A percentile compares a stretch with the other conserved stretches of the same genome.
phyloP scores from a whole-genome alignment of 140 eudicot species.

The Bidens hawaiensis region DNA sequence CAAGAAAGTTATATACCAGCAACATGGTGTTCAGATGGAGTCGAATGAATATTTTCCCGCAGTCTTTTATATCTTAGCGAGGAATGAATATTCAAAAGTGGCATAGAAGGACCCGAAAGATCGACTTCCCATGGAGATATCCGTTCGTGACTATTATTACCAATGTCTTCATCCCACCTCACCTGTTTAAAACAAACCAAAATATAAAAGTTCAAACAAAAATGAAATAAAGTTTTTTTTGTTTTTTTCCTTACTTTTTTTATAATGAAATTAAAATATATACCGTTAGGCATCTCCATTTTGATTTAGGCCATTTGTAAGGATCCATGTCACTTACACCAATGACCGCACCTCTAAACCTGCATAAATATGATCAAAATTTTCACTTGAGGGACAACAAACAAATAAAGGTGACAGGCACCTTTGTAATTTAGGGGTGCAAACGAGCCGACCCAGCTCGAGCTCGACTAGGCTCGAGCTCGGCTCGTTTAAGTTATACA shows the following conservation, averaged over 20 bases:
- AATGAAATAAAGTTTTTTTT: not conserved
- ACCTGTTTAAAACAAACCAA: conserved; percentile 37
- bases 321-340: conserved; percentile 75
- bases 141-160: conserved; percentile 56
- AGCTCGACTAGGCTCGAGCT: no score
- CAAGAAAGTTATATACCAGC: conserved; percentile 34
- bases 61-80: conserved; percentile 66
- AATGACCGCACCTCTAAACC: conserved; percentile 70
- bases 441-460: no score
- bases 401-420: conserved; percentile 5
- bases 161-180: conserved; percentile 83
- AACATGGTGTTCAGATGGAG: conserved; percentile 46
- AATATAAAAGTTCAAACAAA: not conserved
- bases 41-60: conserved; percentile 47
- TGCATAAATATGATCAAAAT: conserved; percentile 27
- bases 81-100: conserved; percentile 60
- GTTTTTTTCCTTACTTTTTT: no score
- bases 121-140: conserved; percentile 95
- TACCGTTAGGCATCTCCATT: conserved; percentile 92
- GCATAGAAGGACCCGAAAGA: conserved; percentile 52
- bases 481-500: no score
- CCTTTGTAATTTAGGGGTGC: no score
- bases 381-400: conserved; percentile 6
- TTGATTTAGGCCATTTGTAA: conserved; percentile 82
- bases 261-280: not conserved